Evolutionary conservation across 2,329 filamentous ascomycete species (phyloP).

Genomic region (Exophiala alcalophila): DNA sequence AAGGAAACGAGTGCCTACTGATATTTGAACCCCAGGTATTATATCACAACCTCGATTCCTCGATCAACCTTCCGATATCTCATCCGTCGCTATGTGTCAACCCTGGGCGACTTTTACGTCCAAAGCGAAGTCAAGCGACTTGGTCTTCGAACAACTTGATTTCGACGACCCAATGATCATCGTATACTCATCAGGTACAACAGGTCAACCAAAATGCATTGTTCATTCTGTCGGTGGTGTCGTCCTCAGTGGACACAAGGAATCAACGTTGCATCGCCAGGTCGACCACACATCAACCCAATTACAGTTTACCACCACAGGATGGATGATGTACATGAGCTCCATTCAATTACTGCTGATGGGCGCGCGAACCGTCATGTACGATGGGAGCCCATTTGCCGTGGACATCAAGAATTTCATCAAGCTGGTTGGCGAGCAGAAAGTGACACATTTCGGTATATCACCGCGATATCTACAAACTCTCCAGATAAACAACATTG

Average conservation of each 20-base stretch:
- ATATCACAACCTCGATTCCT: conserved; percentile 65
- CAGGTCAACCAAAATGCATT: conserved; percentile 79
- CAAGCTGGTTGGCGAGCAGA: conserved; percentile 59
- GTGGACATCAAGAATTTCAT: conserved; percentile 65
- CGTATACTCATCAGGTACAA: conserved; percentile 76
- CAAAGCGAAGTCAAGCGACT: conserved; percentile 30
- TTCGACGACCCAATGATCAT: conserved; percentile 76
- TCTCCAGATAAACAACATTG: conserved; percentile 61
- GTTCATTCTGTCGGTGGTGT: conserved; percentile 62
- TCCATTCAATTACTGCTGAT: conserved; percentile 57
- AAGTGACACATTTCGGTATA: conserved; percentile 69
- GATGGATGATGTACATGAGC: conserved; percentile 79
- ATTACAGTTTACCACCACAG: conserved; percentile 66
- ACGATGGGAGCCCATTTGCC: conserved; percentile 77
- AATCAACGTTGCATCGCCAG: conserved; percentile 55
- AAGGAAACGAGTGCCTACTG: too few relatives aligned
- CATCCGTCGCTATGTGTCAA: conserved; percentile 46
- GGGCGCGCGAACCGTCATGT: conserved; percentile 65
- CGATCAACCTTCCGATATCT: conserved; percentile 56
- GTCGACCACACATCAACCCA: conserved; percentile 43
- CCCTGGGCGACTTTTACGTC: conserved; percentile 44
- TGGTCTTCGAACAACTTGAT: conserved; percentile 43
- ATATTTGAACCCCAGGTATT: too few relatives aligned
- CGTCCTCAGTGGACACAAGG: conserved; percentile 51
- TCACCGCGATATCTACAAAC: conserved; percentile 76